phyloP scores from a whole-genome alignment of 306 rosid genomes.

The Fragaria iinumae region DNA sequence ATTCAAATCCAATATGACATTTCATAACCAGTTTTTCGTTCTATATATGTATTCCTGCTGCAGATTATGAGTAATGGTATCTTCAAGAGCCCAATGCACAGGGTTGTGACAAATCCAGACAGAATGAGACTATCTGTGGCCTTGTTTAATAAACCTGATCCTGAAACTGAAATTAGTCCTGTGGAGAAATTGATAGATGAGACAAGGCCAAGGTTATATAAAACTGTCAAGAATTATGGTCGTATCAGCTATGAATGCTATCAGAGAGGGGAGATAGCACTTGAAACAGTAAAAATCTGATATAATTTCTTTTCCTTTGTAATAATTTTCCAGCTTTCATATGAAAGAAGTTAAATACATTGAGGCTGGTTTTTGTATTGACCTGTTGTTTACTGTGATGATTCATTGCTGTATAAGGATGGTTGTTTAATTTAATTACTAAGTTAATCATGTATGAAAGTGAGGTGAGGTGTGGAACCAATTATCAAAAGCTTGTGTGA shows the following conservation, averaged over 20 bases:
- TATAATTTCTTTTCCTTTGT: not conserved
- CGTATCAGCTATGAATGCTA: conserved; percentile 10
- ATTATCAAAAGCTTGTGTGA: too few relatives aligned
- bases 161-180: not conserved
- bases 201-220: conserved; percentile 4
- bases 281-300: not conserved
- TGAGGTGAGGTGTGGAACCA: too few relatives aligned
- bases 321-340: too few relatives aligned
- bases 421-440: too few relatives aligned
- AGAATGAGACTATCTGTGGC: conserved; percentile 17
- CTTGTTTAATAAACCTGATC: conserved; percentile 4
- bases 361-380: too few relatives aligned
- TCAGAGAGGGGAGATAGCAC: conserved; percentile 17
- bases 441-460: too few relatives aligned
- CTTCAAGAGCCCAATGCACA: conserved; percentile 24
- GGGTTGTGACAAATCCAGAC: conserved; percentile 20
- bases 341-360: too few relatives aligned
- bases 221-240: conserved; percentile 17
- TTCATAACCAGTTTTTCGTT: too few relatives aligned
- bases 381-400: too few relatives aligned
- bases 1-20: not conserved
- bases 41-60: not conserved
- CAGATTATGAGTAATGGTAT: conserved; percentile 22
- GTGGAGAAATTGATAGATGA: conserved; percentile 7
- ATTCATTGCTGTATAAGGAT: too few relatives aligned